These are phyloP conservation scores for Fusarium foetens DNA, from an alignment of 2,329 filamentous ascomycete genomes.

Conservation along the genomic window DNA sequence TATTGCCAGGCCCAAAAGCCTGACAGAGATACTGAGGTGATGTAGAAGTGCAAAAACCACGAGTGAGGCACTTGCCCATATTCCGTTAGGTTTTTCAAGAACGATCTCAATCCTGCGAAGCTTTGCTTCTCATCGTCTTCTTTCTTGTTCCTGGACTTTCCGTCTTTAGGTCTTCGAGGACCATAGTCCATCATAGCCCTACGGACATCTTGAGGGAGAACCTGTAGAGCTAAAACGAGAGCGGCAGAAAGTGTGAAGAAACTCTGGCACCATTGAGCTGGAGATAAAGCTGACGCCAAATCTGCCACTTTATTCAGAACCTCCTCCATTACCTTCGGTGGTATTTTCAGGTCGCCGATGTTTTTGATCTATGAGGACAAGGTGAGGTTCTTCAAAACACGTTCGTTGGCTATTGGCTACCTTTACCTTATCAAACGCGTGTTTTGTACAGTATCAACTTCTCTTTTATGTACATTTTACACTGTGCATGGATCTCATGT, in stretches of 20 bases:
- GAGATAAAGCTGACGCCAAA: slow-evolving; percentile 29
- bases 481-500: slow-evolving; percentile 2
- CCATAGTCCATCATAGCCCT: slow-evolving; percentile 62
- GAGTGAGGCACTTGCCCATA: slow-evolving; percentile 77
- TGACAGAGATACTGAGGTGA: slow-evolving; percentile 74
- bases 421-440: background rate
- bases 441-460: slow-evolving; percentile 3
- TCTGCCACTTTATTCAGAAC: slow-evolving; percentile 1
- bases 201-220: slow-evolving; percentile 57
- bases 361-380: background rate
- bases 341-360: background rate
- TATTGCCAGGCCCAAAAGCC: slow-evolving; percentile 79
- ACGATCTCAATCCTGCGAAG: slow-evolving; percentile 32
- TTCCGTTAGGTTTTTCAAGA: slow-evolving; percentile 47
- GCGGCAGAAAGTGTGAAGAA: slow-evolving; percentile 58
- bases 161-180: slow-evolving; percentile 51
- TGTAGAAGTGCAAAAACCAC: slow-evolving; percentile 92
- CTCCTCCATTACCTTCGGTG: slow-evolving; percentile 3
- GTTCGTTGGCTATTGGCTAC: background rate
- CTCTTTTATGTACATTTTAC: accelerated
- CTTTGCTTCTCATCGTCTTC: slow-evolving; percentile 2
- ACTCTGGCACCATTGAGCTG: slow-evolving; percentile 55
- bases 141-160: slow-evolving; percentile 27
- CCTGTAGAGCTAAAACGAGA: slow-evolving; percentile 55
- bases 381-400: background rate